Conservation (phyloP, 1,284 basidiomycete species). For the Cryptococcus sp. region DNA sequence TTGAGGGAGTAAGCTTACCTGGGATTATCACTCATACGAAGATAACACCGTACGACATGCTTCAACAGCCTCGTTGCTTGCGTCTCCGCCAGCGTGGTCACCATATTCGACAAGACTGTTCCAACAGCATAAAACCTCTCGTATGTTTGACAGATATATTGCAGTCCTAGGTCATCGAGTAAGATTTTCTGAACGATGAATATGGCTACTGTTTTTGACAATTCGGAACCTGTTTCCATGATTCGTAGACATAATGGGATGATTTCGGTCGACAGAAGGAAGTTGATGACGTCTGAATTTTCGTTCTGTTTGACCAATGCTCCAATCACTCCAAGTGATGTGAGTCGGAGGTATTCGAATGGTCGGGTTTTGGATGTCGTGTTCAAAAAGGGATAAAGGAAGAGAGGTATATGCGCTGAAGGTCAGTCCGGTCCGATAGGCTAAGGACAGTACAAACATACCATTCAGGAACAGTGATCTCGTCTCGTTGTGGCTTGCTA, state of each 20-base stretch:
- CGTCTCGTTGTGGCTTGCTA: slow-evolving; percentile 92
- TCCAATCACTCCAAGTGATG: slow-evolving; percentile 96
- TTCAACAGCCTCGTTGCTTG: slow-evolving; percentile 95
- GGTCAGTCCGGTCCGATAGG: neutral
- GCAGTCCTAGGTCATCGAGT: slow-evolving; percentile 93
- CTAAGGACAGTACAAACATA: slow-evolving; percentile 40
- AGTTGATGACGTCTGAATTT: slow-evolving; percentile 98
- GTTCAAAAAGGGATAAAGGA: slow-evolving; percentile 98
- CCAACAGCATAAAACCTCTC: slow-evolving; percentile 99
- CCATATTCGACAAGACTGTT: slow-evolving; percentile 98
- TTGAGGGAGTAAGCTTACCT: slow-evolving; percentile 50
- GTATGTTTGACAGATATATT: slow-evolving; percentile 99
- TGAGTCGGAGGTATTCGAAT: slow-evolving; percentile 97
- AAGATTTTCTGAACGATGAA: slow-evolving; percentile 99
- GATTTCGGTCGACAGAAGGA: slow-evolving; percentile 97
- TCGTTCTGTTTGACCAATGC: slow-evolving; percentile 99
- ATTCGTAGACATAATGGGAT: slow-evolving; percentile 98
- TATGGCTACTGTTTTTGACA: slow-evolving; percentile 99
- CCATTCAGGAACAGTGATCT: slow-evolving; percentile 87
- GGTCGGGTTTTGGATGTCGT: slow-evolving; percentile 98
- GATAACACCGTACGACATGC: slow-evolving; percentile 96
- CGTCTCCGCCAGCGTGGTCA: slow-evolving; percentile 90
- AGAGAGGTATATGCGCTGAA: slow-evolving; percentile 93
- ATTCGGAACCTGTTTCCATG: slow-evolving; percentile 99
- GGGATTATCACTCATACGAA: slow-evolving; percentile 92